Evolutionary conservation across 2,329 filamentous ascomycete genomes (phyloP).

Genomic region (Cordyceps militaris): DNA sequence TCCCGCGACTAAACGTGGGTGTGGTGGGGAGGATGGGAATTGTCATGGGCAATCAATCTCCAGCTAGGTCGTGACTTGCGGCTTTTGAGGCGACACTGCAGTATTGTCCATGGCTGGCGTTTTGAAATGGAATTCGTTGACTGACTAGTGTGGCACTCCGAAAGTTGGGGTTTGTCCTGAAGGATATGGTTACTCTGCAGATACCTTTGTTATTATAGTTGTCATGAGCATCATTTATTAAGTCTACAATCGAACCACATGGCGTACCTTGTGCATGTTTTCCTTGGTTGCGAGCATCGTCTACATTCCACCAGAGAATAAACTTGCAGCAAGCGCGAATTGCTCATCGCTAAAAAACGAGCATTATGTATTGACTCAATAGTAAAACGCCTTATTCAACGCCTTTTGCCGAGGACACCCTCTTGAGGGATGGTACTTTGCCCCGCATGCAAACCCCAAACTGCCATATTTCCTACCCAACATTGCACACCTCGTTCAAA

Average conservation of each 20-base stretch:
- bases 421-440: too few relatives aligned
- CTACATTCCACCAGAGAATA: too few relatives aligned
- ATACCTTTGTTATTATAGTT: slow-evolving; percentile 14
- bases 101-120: neutral
- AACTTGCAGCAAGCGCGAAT: too few relatives aligned
- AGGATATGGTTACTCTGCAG: slow-evolving; percentile 12
- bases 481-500: too few relatives aligned
- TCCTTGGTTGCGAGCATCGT: too few relatives aligned
- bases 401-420: neutral
- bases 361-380: too few relatives aligned
- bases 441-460: too few relatives aligned
- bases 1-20: slow-evolving; percentile 25
- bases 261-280: neutral
- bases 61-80: neutral
- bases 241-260: neutral
- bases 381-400: neutral
- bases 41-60: neutral
- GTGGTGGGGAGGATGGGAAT: neutral
- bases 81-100: neutral
- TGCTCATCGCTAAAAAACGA: too few relatives aligned
- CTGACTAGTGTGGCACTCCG: neutral
- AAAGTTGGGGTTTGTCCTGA: neutral
- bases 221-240: slow-evolving; percentile 13
- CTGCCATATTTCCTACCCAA: too few relatives aligned
- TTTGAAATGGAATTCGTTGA: slow-evolving; percentile 4